Percentiles rank a stretch among this genome's conserved stretches.
Evolutionary conservation across 2,329 filamentous ascomycete genomes (phyloP).

Genomic region (Aspergillus quadricinctus): DNA sequence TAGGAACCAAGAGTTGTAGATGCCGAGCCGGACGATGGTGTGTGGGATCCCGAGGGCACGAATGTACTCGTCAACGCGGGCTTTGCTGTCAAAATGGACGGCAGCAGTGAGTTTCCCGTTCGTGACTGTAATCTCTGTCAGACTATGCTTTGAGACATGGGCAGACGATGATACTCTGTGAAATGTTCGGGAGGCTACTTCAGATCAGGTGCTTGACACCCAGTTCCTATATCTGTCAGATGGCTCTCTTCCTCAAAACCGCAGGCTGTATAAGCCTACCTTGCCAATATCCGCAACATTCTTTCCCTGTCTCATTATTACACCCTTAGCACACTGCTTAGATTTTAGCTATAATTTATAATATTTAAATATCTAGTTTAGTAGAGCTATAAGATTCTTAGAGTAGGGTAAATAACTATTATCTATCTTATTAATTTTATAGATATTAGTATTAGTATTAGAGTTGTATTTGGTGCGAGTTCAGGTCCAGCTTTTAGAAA

Average conservation of each 20-base stretch:
- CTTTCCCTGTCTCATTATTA: constrained; percentile 16
- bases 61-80: constrained; percentile 50
- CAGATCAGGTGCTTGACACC: constrained; percentile 6
- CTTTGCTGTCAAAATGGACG: constrained; percentile 54
- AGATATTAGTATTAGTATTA: too few relatives aligned
- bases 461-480: too few relatives aligned
- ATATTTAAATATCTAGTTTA: too few relatives aligned
- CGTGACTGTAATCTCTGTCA: constrained; percentile 14
- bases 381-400: too few relatives aligned
- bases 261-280: constrained; percentile 16
- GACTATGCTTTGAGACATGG: background rate
- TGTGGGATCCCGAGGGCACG: constrained; percentile 20
- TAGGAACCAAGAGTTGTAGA: constrained; percentile 5
- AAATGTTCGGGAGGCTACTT: constrained; percentile 14
- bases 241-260: background rate
- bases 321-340: too few relatives aligned
- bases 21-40: constrained; percentile 12
- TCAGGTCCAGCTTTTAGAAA: too few relatives aligned
- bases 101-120: constrained; percentile 26
- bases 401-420: too few relatives aligned
- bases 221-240: background rate
- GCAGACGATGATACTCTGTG: constrained; percentile 13
- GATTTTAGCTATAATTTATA: too few relatives aligned
- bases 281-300: constrained; percentile 20
- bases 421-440: too few relatives aligned